Base-by-base conservation (phyloP, 1,284 basidiomycete species). In the Athelia psychrophila region DNA sequence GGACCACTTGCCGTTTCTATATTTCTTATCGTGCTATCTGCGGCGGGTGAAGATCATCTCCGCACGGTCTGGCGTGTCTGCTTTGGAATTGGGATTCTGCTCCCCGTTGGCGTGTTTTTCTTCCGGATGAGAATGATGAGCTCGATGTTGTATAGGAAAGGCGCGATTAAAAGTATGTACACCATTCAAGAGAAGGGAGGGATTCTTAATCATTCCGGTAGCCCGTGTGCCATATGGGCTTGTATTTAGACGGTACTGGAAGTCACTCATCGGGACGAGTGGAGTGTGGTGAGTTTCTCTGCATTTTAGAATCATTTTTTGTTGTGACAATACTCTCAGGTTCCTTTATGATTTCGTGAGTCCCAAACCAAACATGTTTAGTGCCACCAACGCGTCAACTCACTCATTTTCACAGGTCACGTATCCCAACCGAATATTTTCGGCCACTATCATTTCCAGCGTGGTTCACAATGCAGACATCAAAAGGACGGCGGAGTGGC, bases 31-130 rank as follows among this genome's bases (percentile, higher is more conserved):
- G 84, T 88, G 25, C 72, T 91, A 24, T 81, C 78, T 4, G 83
- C 81, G 33, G 81, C 83, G 8, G 86, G 86, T 15, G 75, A 80
- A 55, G 65, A 80, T 47, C 81, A 86, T 60, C 75, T 91, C 9
- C 65, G 77, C 25, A 88, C 84, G 9, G 84, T 89, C 44, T 92
- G 89, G 90, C 77, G 89, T 22, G 79, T 87, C 49, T 84, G 82
- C 62, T 89, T 89, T 60, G 88, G 85, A 2, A 74, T 92, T 49
- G 86, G 87, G 18, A 79, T 87, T 25, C 38, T 88, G 18, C 74
- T 89, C 9, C 88, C 89, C 3, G 62, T 88, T 47, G 76, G 77
- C 3, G 88, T 92, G 44, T 84, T 92, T 63, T 75, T 81, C 62
- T 87, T 88, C 70, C 83, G 88, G 45, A 66, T 88, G 59, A 75